These are phyloP conservation scores for Grosmannia penicillata DNA, from an alignment of 2,329 filamentous ascomycete species.

Conservation along the genomic window DNA sequence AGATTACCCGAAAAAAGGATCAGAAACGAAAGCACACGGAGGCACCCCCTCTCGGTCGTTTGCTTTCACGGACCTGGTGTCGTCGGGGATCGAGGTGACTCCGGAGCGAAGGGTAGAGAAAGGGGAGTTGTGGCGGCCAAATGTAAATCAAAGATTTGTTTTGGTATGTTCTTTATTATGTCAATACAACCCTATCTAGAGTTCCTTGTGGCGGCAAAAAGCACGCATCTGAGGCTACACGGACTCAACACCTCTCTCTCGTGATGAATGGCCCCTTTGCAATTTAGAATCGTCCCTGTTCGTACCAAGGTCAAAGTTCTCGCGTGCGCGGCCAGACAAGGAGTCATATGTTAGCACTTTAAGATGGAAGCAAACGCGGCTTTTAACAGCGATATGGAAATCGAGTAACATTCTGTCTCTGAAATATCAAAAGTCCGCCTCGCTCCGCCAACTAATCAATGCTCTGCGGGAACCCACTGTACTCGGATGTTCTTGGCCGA, in stretches of 20 bases:
- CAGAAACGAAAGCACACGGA: neutral
- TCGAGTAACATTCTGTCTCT: no score
- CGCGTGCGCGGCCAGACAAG: no score
- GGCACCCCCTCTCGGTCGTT: neutral
- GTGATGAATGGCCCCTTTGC: no score
- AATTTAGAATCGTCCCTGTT: no score
- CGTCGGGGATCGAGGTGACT: neutral
- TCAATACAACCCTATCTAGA: constrained; percentile 3
- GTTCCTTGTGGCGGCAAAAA: neutral
- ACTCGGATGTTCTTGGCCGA: neutral
- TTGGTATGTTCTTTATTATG: neutral
- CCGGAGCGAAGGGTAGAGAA: neutral
- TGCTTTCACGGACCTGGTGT: neutral
- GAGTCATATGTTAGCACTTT: no score
- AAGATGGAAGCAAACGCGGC: no score
- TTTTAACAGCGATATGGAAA: no score
- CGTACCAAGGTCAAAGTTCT: no score
- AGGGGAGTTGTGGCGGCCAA: constrained; percentile 4
- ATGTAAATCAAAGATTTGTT: constrained; percentile 7
- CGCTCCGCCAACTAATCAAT: no score
- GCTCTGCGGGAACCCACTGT: no score
- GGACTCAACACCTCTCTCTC: no score
- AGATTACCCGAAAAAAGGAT: neutral
- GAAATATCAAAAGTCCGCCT: no score
- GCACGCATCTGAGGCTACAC: neutral